Conservation (phyloP, 495 filamentous ascomycete genomes). For the Penicillium psychrofluorescens region DNA sequence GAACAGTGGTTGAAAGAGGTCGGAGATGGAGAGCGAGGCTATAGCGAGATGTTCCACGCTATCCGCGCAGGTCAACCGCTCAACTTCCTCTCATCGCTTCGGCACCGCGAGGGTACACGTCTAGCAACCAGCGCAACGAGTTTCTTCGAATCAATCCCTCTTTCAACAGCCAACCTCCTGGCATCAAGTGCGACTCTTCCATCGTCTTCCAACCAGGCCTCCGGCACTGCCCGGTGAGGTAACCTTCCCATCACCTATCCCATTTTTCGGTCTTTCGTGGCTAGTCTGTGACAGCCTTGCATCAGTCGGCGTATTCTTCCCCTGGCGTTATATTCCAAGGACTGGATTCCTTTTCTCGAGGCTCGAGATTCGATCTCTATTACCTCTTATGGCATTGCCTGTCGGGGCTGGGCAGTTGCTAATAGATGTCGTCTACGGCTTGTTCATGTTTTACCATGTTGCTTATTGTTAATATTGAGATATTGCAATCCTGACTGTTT, state of each 20-base stretch:
- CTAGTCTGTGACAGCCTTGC: no score
- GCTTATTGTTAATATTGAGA: no score
- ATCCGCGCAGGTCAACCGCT: slow-evolving; percentile 34
- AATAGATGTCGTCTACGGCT: no score
- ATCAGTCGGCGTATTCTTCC: no score
- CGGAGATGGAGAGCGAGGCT: slow-evolving; percentile 49
- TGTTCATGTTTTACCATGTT: no score
- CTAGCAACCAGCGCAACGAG: slow-evolving; percentile 4
- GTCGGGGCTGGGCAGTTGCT: no score
- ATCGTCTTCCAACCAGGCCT: slow-evolving; percentile 5
- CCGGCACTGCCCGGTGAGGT: slow-evolving; percentile 14
- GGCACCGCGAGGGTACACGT: slow-evolving; percentile 11
- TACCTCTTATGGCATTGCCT: no score
- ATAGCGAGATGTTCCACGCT: slow-evolving; percentile 33
- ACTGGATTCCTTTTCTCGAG: no score
- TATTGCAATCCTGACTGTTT: no score
- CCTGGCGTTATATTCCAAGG: no score
- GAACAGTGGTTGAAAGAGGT: slow-evolving; percentile 83
- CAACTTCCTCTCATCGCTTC: slow-evolving; percentile 16
- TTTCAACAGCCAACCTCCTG: slow-evolving; percentile 3
- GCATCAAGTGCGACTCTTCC: slow-evolving; percentile 9
- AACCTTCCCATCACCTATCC: slow-evolving; percentile 15
- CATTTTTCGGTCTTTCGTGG: slow-evolving; percentile 1
- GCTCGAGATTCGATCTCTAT: no score
- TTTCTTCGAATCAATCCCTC: slow-evolving; percentile 15